phyloP scores from a whole-genome alignment of 1,139 yeast species.

The Hansenula lynferdii region DNA sequence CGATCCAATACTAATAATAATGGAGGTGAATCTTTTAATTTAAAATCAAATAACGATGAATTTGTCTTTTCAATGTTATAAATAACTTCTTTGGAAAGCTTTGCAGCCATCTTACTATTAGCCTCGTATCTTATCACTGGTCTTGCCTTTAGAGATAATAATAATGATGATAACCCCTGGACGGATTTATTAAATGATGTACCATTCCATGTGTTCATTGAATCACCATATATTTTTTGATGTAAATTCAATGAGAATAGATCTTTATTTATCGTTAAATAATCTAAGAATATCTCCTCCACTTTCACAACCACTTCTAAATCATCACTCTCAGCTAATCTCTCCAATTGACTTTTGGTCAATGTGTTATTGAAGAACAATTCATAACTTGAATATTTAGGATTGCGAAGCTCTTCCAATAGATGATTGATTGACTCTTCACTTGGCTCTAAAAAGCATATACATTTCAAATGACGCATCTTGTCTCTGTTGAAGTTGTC shows the following conservation, averaged over 20 bases:
- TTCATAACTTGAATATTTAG: constrained; percentile 76
- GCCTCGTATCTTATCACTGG: constrained; percentile 78
- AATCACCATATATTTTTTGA: constrained; percentile 22
- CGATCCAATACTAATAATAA: constrained; percentile 77
- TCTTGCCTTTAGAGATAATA: constrained; percentile 68
- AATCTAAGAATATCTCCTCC: constrained; percentile 82
- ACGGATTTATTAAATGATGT: constrained; percentile 41
- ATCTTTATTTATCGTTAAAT: constrained; percentile 65
- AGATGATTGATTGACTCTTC: constrained; percentile 56
- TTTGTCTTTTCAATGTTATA: constrained; percentile 55
- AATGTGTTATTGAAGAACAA: constrained; percentile 73
- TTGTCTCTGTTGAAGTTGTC: constrained; percentile 64
- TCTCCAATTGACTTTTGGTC: constrained; percentile 72
- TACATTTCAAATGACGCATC: constrained; percentile 79
- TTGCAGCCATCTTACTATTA: constrained; percentile 55
- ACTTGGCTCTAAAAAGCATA: constrained; percentile 75
- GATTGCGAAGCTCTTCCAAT: constrained; percentile 62
- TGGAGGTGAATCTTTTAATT: constrained; percentile 64
- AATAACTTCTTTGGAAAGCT: constrained; percentile 66
- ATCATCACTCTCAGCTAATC: constrained; percentile 87
- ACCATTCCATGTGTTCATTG: constrained; percentile 37
- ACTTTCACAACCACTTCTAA: constrained; percentile 73
- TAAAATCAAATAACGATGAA: constrained; percentile 61
- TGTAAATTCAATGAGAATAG: constrained; percentile 46
- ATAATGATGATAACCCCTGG: constrained; percentile 56